These are phyloP conservation scores for Fusarium drepaniforme DNA, from an alignment of 2,329 filamentous ascomycete genomes.

Conservation along the genomic window DNA sequence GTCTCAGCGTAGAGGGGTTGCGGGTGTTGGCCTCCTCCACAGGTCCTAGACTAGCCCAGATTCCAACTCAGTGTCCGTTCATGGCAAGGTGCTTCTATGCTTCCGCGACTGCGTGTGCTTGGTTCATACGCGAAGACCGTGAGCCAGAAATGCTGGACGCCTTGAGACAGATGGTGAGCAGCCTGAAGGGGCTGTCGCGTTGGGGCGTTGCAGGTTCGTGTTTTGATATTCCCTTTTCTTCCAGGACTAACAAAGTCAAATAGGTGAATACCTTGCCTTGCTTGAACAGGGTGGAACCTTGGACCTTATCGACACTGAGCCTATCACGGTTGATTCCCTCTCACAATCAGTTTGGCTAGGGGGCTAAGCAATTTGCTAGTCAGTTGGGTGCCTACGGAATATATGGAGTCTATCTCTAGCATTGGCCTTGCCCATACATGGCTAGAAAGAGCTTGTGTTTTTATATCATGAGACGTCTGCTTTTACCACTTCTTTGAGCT, in stretches of 20 bases:
- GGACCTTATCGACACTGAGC: background rate
- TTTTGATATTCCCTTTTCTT: background rate
- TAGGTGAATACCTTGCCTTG: slow-evolving; percentile 11
- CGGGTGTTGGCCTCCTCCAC: background rate
- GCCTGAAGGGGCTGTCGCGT: background rate
- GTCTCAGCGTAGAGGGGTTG: slow-evolving; percentile 13
- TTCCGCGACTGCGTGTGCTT: slow-evolving; percentile 34
- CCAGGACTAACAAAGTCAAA: background rate
- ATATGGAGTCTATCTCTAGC: too few relatives aligned
- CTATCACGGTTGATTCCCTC: background rate
- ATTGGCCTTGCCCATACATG: too few relatives aligned
- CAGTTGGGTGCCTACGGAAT: too few relatives aligned
- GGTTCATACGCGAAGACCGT: slow-evolving; percentile 34
- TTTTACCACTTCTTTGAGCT: too few relatives aligned
- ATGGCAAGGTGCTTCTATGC: slow-evolving; percentile 25
- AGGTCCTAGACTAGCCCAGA: slow-evolving; percentile 2
- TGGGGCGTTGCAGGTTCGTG: slow-evolving; percentile 12
- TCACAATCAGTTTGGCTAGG: background rate
- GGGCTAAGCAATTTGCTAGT: too few relatives aligned
- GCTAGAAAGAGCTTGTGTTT: too few relatives aligned
- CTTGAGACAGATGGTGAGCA: slow-evolving; percentile 10
- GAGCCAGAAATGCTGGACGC: slow-evolving; percentile 17
- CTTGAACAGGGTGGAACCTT: slow-evolving; percentile 3
- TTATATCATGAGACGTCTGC: too few relatives aligned
- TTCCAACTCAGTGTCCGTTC: slow-evolving; percentile 8